Evolutionary conservation across 192 early-diverging fungal species (phyloP).

Genomic region (Coemansia sp.): DNA sequence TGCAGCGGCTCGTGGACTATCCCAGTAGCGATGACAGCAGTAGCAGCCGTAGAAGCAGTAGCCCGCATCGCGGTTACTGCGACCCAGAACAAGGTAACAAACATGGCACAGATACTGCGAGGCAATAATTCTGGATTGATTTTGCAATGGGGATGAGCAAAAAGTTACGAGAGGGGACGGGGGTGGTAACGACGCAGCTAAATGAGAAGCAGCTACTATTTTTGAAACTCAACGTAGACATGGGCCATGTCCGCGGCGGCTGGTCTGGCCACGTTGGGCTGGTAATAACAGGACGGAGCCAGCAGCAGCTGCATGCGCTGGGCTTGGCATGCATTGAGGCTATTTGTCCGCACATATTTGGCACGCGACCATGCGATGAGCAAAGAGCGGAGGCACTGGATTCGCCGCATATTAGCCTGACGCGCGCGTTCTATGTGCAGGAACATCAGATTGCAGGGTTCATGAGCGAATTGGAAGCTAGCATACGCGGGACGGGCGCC

Average conservation of each 20-base stretch:
- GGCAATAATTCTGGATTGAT: too few species aligned
- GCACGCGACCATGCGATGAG: too few species aligned
- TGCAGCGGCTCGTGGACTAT: constrained; percentile 36
- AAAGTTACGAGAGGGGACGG: neutral
- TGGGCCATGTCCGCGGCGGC: constrained; percentile 45
- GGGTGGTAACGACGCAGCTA: constrained; percentile 1
- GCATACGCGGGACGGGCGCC: neutral
- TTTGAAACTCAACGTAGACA: constrained; percentile 6
- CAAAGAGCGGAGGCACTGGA: constrained; percentile 7
- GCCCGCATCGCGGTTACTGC: constrained; percentile 9
- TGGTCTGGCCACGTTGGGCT: constrained; percentile 45
- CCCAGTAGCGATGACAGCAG: constrained; percentile 41
- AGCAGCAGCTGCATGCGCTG: constrained; percentile 24
- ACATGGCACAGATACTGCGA: constrained; percentile 5
- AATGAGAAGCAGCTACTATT: neutral
- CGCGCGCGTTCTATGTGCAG: constrained; percentile 44
- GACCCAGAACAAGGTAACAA: constrained; percentile 20
- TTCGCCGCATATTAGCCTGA: constrained; percentile 46
- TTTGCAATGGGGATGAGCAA: neutral
- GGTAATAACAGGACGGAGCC: constrained; percentile 14
- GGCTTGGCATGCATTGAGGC: constrained; percentile 14
- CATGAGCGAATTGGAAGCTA: constrained; percentile 26
- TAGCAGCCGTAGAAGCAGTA: constrained; percentile 23
- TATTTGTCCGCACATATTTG: neutral
- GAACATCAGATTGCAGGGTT: constrained; percentile 46